Percentiles rank a stretch among this genome's conserved stretches.
phyloP scores from a whole-genome alignment of 164 flowering plant species.

The Vitis cinerea region DNA sequence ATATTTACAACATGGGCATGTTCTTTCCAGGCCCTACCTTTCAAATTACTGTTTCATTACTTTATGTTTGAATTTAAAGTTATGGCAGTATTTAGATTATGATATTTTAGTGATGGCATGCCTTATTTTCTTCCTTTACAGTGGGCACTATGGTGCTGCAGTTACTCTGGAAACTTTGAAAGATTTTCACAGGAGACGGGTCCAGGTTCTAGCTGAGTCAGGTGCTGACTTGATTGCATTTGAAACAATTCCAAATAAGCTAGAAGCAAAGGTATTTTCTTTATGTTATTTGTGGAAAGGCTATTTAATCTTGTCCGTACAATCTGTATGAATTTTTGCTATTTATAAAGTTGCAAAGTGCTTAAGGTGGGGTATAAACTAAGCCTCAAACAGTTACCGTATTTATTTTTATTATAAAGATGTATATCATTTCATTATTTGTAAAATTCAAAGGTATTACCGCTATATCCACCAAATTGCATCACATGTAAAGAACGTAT shows the following conservation, averaged over 20 bases:
- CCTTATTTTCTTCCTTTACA: constrained; percentile 20
- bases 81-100: no score
- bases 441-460: no score
- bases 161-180: constrained; percentile 57
- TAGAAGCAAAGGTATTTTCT: constrained; percentile 76
- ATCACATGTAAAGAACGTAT: no score
- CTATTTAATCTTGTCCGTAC: background rate
- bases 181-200: constrained; percentile 83
- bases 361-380: no score
- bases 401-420: background rate
- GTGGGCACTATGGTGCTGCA: constrained; percentile 75
- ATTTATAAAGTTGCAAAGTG: no score
- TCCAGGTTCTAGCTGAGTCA: constrained; percentile 75
- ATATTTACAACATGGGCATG: no score
- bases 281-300: background rate
- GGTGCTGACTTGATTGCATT: constrained; percentile 93
- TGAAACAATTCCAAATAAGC: constrained; percentile 89
- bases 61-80: no score
- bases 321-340: background rate
- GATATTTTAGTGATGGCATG: background rate
- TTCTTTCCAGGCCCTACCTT: no score
- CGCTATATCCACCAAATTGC: no score
- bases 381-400: background rate
- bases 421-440: no score
- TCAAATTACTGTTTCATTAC: no score